Percentiles rank a stretch among this genome's conserved stretches.
Conservation (phyloP, 768 basidiomycete genomes). For the Xanthoconium purpureum region DNA sequence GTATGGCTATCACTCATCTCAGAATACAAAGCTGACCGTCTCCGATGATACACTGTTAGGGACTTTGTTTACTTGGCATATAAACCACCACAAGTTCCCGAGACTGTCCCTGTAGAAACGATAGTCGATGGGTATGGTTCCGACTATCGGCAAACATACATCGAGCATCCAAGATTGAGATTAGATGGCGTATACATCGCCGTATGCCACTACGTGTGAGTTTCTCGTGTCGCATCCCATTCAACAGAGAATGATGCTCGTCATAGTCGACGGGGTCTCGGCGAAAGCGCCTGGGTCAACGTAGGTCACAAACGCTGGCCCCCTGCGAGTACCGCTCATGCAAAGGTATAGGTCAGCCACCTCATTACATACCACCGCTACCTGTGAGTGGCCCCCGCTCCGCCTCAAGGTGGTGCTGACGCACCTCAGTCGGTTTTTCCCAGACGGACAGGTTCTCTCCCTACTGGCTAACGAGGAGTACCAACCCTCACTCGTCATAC, state of each 20-base stretch:
- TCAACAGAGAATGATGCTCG: not conserved
- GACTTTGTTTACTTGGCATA: constrained; percentile 64
- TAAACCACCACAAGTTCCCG: constrained; percentile 69
- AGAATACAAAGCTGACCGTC: constrained; percentile 3
- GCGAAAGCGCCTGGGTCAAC: constrained; percentile 86
- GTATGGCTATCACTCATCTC: constrained; percentile 36
- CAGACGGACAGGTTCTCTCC: constrained; percentile 82
- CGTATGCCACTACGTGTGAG: constrained; percentile 84
- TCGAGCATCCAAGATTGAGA: constrained; percentile 83
- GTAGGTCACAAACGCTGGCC: constrained; percentile 41
- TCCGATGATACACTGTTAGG: constrained; percentile 35
- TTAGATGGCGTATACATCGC: constrained; percentile 90
- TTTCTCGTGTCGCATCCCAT: constrained; percentile 7
- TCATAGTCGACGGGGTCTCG: constrained; percentile 53
- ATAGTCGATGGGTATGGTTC: constrained; percentile 52
- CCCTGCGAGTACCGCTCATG: constrained; percentile 4
- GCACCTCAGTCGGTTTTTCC: constrained; percentile 71
- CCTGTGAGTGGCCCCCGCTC: constrained; percentile 48
- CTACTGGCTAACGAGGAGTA: constrained; percentile 79
- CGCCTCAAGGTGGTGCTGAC: constrained; percentile 1
- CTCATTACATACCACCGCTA: constrained; percentile 92
- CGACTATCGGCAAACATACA: constrained; percentile 73
- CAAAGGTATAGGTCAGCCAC: constrained; percentile 59
- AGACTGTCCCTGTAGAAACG: constrained; percentile 44
- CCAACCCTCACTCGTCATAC: constrained; percentile 68